Evolutionary conservation across 2,329 filamentous ascomycete species (phyloP).

Genomic region (Claviceps africana): DNA sequence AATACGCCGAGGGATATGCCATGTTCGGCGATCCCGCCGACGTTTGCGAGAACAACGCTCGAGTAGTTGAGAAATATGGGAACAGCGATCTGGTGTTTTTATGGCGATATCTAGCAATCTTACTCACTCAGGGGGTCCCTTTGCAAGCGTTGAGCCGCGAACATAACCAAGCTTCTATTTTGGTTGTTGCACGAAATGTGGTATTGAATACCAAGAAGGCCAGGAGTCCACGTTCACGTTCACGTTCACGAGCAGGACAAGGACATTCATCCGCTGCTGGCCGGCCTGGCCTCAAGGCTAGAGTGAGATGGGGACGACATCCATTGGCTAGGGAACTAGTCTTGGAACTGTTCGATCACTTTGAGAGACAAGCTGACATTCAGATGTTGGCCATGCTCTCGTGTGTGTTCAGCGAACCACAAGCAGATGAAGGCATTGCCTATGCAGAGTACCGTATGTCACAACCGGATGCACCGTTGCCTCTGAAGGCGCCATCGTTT

Average conservation of each 20-base stretch:
- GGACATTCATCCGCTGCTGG: slow-evolving; percentile 4
- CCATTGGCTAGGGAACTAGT: slow-evolving; percentile 50
- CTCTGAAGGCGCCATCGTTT: slow-evolving; percentile 52
- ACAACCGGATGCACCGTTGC: slow-evolving; percentile 46
- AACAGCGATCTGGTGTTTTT: slow-evolving; percentile 61
- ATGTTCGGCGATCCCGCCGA: slow-evolving; percentile 73
- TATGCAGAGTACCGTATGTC: slow-evolving; percentile 43
- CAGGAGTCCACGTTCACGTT: not conserved
- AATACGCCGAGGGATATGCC: slow-evolving; percentile 64
- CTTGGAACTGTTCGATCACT: slow-evolving; percentile 47
- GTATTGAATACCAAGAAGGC: slow-evolving; percentile 26
- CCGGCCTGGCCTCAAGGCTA: slow-evolving; percentile 31
- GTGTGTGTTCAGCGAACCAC: slow-evolving; percentile 52
- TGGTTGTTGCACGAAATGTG: slow-evolving; percentile 55
- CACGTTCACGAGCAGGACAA: too few relatives aligned
- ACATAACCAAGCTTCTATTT: slow-evolving; percentile 42
- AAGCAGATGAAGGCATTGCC: slow-evolving; percentile 39
- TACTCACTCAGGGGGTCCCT: slow-evolving; percentile 65
- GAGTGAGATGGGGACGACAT: slow-evolving; percentile 55
- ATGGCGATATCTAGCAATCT: slow-evolving; percentile 68
- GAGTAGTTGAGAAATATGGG: slow-evolving; percentile 58
- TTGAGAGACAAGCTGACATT: slow-evolving; percentile 46
- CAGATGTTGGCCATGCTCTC: slow-evolving; percentile 62
- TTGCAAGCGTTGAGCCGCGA: slow-evolving; percentile 47
- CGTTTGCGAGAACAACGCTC: slow-evolving; percentile 73